Evolutionary conservation across 768 basidiomycete species (phyloP), one percentile per base, ranked within the genome.

Genomic region (Hypsizygus marmoreus): DNA sequence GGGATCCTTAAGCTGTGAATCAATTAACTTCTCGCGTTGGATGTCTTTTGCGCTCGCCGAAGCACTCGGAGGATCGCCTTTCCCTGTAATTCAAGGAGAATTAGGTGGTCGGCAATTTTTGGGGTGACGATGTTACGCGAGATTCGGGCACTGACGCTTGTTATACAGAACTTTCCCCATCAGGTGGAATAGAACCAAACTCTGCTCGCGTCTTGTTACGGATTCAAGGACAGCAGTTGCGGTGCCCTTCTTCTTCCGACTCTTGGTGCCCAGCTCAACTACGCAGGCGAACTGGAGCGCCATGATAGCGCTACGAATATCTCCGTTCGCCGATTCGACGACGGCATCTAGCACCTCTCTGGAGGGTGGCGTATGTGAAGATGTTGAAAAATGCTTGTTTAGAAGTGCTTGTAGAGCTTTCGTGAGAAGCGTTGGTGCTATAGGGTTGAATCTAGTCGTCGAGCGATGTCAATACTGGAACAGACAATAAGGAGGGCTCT

Each of bases 151-250:
- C 81, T 44, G 33, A 97, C 97, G 82, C 66, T 98, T 99, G 64
- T 95, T 97, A 62, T 97, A 98, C 37, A 98, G 64, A 1, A 98
- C 80, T 68, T 91, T 95, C 12, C 97, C 97, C 38, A 99, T 72
- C 13, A 97, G 67, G 66, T 97, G 97, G 61, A 99, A 99, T 40
- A 99, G 68, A 8, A 81, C 82, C 12, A 99, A 70, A 49, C 83
- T 89, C 57, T 92, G 87, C 59, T 99, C 97, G 43, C 91, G 73
- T 46, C 86, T 70, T 16, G 91, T 90, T 0, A 93, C 76, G 0
- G 83, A 80, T 56, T 92, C 87, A 52, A 97, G 61, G 12, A 86
- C 64, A 3, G 69, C 64, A 10, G 65, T 53, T 30, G 55, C 60
- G 32, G 55, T 64, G 47, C 53, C 58, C 48, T 65, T 68, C 60